A percentile compares a stretch with the other conserved stretches of the same genome.
These are phyloP conservation scores for Ilex paraguariensis DNA, from an alignment of 305 asterid genomes.

Conservation along the genomic window DNA sequence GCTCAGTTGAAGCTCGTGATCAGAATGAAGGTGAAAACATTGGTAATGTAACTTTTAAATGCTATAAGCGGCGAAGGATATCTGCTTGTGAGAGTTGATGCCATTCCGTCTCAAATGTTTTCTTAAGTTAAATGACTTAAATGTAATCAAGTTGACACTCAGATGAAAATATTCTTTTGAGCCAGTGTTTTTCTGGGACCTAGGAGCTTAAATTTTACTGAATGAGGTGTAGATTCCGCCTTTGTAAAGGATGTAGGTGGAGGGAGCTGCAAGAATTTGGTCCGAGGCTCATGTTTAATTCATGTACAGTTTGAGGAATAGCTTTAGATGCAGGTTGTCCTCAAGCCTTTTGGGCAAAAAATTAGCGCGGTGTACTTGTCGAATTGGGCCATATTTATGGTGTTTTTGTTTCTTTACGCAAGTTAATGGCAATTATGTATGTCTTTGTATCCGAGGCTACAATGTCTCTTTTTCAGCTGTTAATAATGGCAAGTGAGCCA, in stretches of 20 bases:
- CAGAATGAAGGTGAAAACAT: constrained; percentile 14
- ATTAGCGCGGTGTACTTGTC: too few species aligned
- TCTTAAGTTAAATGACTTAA: background rate
- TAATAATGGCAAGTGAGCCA: too few species aligned
- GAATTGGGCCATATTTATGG: too few species aligned
- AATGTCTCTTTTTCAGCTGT: too few species aligned
- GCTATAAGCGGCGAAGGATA: constrained; percentile 53
- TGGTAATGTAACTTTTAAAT: constrained; percentile 20
- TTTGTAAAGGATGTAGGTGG: background rate
- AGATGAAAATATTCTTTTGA: background rate
- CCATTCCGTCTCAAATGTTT: background rate
- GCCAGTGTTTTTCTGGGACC: background rate
- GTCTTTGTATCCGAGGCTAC: too few species aligned
- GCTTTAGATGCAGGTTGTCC: background rate
- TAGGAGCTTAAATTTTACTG: constrained; percentile 3
- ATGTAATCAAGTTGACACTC: background rate
- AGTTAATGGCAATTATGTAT: too few species aligned
- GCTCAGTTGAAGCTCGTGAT: constrained; percentile 19
- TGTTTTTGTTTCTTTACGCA: too few species aligned
- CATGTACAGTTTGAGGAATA: constrained; percentile 5
- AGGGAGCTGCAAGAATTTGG: background rate
- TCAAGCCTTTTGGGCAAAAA: too few species aligned
- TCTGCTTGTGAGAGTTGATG: constrained; percentile 25
- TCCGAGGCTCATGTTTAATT: background rate
- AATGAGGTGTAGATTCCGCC: background rate